phyloP scores from a whole-genome alignment of 805 yeast genomes.

The Cyberlindnera nakhonratchasimensis region DNA sequence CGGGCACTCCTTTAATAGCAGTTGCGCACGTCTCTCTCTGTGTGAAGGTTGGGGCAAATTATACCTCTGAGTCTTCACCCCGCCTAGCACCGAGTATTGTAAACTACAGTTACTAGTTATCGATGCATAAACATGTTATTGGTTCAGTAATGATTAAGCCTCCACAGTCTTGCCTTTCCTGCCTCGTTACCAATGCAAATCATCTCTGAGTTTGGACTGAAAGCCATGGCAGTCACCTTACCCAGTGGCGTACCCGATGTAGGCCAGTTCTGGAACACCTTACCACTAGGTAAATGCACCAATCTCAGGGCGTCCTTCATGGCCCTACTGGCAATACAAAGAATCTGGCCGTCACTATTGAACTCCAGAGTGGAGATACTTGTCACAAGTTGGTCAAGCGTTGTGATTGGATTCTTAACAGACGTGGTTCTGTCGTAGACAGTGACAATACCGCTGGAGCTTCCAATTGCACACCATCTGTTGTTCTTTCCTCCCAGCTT shows the following conservation, averaged over 20 bases:
- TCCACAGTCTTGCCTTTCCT: constrained; percentile 88
- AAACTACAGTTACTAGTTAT: not conserved
- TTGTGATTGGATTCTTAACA: constrained; percentile 52
- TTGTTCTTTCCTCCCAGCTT: constrained; percentile 66
- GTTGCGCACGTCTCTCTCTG: too few species aligned
- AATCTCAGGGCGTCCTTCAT: constrained; percentile 81
- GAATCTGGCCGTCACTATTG: constrained; percentile 82
- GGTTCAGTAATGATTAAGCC: constrained; percentile 68
- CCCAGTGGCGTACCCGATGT: constrained; percentile 96
- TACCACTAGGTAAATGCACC: constrained; percentile 83
- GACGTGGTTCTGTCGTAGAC: constrained; percentile 59
- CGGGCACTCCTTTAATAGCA: too few species aligned
- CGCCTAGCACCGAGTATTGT: not conserved
- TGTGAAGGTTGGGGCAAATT: not conserved
- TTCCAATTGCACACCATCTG: constrained; percentile 87
- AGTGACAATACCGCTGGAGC: constrained; percentile 84
- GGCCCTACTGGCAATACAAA: constrained; percentile 81
- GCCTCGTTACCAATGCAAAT: constrained; percentile 86
- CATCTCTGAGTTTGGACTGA: constrained; percentile 80
- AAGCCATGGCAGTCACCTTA: constrained; percentile 76
- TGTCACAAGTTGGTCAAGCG: constrained; percentile 77
- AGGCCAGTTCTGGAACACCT: constrained; percentile 94
- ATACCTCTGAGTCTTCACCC: too few species aligned
- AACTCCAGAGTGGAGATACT: constrained; percentile 71
- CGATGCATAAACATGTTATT: not conserved